Conservation (phyloP, 495 filamentous ascomycete species). For the Coniosporium apollinis region DNA sequence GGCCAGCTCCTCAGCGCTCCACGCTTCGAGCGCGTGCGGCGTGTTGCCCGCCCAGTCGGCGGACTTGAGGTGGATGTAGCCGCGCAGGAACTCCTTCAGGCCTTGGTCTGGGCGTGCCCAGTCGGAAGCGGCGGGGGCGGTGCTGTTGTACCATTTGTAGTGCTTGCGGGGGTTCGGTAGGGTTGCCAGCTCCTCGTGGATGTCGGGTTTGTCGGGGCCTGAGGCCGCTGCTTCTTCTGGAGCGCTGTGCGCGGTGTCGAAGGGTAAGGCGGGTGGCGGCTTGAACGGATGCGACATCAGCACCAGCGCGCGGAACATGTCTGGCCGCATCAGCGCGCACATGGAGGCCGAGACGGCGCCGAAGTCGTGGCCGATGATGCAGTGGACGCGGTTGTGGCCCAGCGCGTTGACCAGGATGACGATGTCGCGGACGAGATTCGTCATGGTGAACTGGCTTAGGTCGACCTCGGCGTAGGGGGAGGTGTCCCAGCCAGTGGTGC, state of each 20-base stretch:
- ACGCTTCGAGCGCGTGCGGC: conserved; percentile 33
- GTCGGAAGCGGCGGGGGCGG: conserved; percentile 33
- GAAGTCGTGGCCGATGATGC: conserved; percentile 52
- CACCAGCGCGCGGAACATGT: conserved; percentile 40
- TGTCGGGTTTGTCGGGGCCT: conserved; percentile 20
- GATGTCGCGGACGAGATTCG: conserved; percentile 43
- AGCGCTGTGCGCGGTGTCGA: conserved; percentile 27
- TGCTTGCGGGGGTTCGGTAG: conserved; percentile 41
- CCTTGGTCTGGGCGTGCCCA: conserved; percentile 39
- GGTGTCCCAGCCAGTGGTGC: conserved; percentile 44
- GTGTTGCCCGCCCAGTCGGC: conserved; percentile 40
- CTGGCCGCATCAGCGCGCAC: conserved; percentile 44
- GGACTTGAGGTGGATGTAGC: conserved; percentile 53
- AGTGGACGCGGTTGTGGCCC: conserved; percentile 39
- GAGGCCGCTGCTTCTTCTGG: conserved; percentile 2
- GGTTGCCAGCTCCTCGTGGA: conserved; percentile 37
- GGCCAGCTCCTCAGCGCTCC: conserved; percentile 37
- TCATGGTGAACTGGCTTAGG: conserved; percentile 38
- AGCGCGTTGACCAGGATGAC: conserved; percentile 43
- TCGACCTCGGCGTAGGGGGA: conserved; percentile 33
- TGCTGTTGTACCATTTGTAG: conserved; percentile 57
- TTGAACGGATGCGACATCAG: conserved; percentile 43
- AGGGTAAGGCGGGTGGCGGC: conserved; percentile 31
- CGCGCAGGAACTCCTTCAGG: conserved; percentile 40
- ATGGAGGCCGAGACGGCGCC: conserved; percentile 41